Base-by-base conservation (phyloP, 2,329 filamentous ascomycete species). In the Verruconis gallopava region DNA sequence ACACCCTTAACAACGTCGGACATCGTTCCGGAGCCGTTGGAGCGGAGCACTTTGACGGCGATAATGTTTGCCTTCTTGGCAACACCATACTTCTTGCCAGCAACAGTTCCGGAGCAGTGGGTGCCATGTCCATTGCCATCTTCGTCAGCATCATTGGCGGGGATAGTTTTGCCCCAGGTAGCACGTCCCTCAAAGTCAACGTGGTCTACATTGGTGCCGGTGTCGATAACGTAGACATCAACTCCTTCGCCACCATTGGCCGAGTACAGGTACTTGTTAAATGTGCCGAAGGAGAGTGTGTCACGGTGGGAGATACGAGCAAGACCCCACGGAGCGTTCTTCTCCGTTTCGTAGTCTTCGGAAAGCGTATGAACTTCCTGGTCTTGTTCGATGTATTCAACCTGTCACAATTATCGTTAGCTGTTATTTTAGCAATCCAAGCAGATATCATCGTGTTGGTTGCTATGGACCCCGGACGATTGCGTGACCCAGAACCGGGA, bases 121-220 rank as follows among this genome's bases (percentile, higher is more conserved):
- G 91, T 98, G 56, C 91, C 91, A 72, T 98, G 91, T 48, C 91
- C 91, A 56, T 98, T 98, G 63, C 91, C 91, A 67, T 98, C 91
- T 53, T 76, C 72, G 59, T 98, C 91, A 39, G 73, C 79, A 59
- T 98, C 88, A 47, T 79, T 79, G 37, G 63, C 52, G 47, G 93
- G 93, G 54, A 98, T 88, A 52, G 91, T 98, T 77, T 93, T 91
- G 61, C 91, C 91, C 91, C 91, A 98, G 56, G 76, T 71, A 53
- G 93, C 91, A 63, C 91, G 88, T 48, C 85, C 91, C 67, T 93
- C 89, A 50, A 98, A 98, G 68, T 98, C 91, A 52, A 93, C 86
- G 69, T 98, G 91, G 38, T 89, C 76, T 52, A 72, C 64, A 71
- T 95, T 95, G 73, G 84, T 93, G 57, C 91, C 93, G 44, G 91